Base-by-base conservation (phyloP, 2,329 filamentous ascomycete genomes). In the Sphaerostilbella broomeana region DNA sequence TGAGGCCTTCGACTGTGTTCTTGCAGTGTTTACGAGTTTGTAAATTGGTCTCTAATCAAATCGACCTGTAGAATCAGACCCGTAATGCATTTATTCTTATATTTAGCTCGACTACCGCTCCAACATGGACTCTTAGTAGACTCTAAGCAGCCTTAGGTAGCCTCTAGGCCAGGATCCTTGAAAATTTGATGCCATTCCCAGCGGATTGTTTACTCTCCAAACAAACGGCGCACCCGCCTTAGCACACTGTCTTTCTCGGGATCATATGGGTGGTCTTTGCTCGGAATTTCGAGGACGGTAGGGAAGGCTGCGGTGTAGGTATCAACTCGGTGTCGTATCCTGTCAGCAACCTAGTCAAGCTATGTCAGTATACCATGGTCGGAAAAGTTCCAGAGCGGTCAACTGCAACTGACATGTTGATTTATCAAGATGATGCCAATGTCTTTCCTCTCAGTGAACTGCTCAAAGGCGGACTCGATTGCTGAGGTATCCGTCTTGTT, bases 221-320 rank as follows among this genome's bases (percentile, higher is more conserved):
- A 81, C 41, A 79, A 49, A 43, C 74, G 69, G 46, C 74, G 69
- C 31, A 98, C 92, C 51, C 92, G 77, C 67, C 89, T 85, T 65
- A 98, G 64, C 29, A 98, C 90, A 58, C 90, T 97, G 63, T 98
- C 92, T 72, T 98, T 98, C 67, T 98, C 92, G 0, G 92, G 92
- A 55, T 98, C 90, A 59, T 98, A 98, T 2, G 92, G 92, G 62
- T 98, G 92, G 62, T 98, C 92, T 73, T 98, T 98, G 68, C 87
- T 94, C 17, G 92, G 92, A 45, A 98, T 97, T 65, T 98, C 92
- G 42, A 98, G 79, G 39, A 98, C 76, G 16, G 88, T 83, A n/a
- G 92, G 92, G 66, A 98, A 98, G 4, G 92, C 89, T 35, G 90
- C 86, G 15, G 87, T 90, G 66, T 94, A 95, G 25, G 79, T 80